Conservation (phyloP, 345 rosid species). For the Sisymbrium irio region DNA sequence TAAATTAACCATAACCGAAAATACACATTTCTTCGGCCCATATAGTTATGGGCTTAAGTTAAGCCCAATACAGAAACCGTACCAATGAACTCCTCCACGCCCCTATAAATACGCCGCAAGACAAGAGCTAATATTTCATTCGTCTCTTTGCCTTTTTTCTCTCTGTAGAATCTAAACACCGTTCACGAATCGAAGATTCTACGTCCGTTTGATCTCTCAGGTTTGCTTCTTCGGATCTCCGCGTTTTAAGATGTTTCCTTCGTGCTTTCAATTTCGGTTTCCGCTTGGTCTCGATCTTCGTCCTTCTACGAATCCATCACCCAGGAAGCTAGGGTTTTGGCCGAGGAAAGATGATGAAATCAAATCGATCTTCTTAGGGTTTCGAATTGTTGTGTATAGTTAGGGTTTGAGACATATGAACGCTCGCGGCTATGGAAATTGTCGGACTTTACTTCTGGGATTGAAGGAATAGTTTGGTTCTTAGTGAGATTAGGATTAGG, state of each 20-base stretch:
- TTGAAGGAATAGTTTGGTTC: background rate
- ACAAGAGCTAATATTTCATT: too few relatives aligned
- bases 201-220: background rate
- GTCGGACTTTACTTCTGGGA: background rate
- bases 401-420: background rate
- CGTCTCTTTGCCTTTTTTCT: background rate
- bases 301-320: background rate
- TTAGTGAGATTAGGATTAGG: background rate
- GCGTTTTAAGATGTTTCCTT: background rate
- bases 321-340: background rate
- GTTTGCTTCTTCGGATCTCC: conserved; percentile 28
- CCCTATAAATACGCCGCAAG: too few relatives aligned
- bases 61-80: too few relatives aligned
- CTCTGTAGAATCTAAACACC: background rate
- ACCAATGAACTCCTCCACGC: too few relatives aligned
- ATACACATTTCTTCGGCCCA: too few relatives aligned
- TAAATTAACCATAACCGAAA: too few relatives aligned
- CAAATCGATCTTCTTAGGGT: background rate
- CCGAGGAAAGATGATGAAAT: background rate
- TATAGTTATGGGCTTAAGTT: too few relatives aligned
- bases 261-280: conserved; percentile 12
- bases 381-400: background rate
- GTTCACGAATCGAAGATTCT: background rate
- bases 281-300: background rate
- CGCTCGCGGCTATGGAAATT: background rate